These are phyloP conservation scores for Serendipita sp. DNA, from an alignment of 768 basidiomycete species.

Conservation along the genomic window DNA sequence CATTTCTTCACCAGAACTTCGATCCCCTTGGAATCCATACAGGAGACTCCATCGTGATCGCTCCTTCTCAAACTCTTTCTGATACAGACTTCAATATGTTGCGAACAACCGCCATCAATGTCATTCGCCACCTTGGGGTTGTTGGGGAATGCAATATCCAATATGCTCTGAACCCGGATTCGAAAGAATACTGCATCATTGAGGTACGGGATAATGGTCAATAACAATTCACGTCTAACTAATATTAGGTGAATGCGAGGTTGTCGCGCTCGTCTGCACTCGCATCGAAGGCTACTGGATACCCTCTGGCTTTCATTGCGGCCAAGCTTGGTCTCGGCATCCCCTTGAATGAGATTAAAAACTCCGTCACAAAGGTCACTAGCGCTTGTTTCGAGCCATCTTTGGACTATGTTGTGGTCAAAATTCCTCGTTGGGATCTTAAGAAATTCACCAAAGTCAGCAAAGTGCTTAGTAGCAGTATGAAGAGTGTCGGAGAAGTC, in stretches of 20 bases:
- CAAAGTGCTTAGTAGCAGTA: constrained; percentile 86
- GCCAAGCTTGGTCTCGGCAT: constrained; percentile 97
- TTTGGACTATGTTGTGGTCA: constrained; percentile 96
- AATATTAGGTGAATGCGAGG: constrained; percentile 44
- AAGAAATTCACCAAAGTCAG: constrained; percentile 89
- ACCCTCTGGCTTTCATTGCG: constrained; percentile 96
- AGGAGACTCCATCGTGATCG: constrained; percentile 99
- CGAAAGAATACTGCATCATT: constrained; percentile 92
- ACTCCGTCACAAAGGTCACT: constrained; percentile 97
- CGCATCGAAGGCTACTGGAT: constrained; percentile 97
- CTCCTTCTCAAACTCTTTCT: constrained; percentile 92
- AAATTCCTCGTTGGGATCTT: constrained; percentile 99
- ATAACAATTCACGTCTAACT: too few relatives aligned
- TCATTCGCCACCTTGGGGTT: constrained; percentile 78
- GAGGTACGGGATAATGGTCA: constrained; percentile 57
- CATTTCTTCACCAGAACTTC: constrained; percentile 99
- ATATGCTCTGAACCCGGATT: constrained; percentile 88
- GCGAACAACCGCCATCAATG: constrained; percentile 92
- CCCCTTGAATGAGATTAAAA: constrained; percentile 93
- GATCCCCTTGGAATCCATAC: constrained; percentile 98
- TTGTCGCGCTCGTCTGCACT: constrained; percentile 46
- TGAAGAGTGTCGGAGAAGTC: constrained; percentile 99
- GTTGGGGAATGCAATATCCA: constrained; percentile 96
- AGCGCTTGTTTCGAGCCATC: constrained; percentile 99
- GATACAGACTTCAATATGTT: constrained; percentile 99